These are phyloP conservation scores for Gracilaria gracilis DNA, from an alignment of 23 red algal genomes.

Conservation along the genomic window DNA sequence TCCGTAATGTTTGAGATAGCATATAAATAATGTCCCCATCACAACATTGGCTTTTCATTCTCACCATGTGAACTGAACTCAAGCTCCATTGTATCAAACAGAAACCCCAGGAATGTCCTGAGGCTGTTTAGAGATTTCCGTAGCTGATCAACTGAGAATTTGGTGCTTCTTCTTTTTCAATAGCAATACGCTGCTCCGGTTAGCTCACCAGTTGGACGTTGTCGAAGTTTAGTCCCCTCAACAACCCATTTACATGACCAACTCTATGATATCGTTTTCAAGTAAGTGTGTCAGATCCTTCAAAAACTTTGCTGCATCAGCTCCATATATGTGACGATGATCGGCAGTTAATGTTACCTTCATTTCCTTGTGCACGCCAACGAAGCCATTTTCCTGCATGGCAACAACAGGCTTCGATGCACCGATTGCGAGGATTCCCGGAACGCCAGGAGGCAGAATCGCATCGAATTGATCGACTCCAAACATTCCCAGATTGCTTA, in stretches of 20 bases:
- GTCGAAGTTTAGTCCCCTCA: no score
- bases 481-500: slow-evolving; percentile 99
- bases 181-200: background rate
- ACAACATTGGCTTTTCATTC: background rate
- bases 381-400: slow-evolving; percentile 85
- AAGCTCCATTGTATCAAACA: background rate
- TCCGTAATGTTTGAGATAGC: background rate
- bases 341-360: slow-evolving; percentile 94
- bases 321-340: slow-evolving; percentile 96
- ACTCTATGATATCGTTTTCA: slow-evolving; percentile 78
- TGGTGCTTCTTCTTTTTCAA: background rate
- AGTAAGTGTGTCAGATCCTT: slow-evolving; percentile 86
- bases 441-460: slow-evolving; percentile 89
- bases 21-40: background rate
- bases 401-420: slow-evolving; percentile 87
- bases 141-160: no score
- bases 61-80: background rate
- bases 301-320: slow-evolving; percentile 91
- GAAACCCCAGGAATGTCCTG: no score
- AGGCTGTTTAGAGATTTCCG: no score
- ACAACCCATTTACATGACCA: slow-evolving; percentile 60
- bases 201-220: no score
- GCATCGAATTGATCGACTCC: slow-evolving; percentile 94
- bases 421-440: slow-evolving; percentile 87
- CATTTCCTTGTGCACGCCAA: slow-evolving; percentile 94